A percentile compares a stretch with the other conserved stretches of the same genome.
Evolutionary conservation across 768 basidiomycete species (phyloP).

Genomic region (Gautieria morchelliformis): DNA sequence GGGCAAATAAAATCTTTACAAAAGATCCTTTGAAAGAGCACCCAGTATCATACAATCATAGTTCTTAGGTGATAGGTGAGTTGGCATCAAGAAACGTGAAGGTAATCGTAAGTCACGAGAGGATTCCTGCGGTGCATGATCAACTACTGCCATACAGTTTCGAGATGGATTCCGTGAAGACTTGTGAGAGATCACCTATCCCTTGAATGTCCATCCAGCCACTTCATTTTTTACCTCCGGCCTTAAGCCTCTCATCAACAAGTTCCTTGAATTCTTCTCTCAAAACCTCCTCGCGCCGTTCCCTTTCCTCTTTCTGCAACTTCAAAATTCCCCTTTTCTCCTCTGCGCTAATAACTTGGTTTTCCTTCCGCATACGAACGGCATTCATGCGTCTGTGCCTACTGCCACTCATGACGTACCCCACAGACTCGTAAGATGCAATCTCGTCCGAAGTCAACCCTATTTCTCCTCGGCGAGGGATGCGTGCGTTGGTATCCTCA

Average conservation of each 20-base stretch:
- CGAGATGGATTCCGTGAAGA: too few relatives aligned
- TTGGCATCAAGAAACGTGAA: too few relatives aligned
- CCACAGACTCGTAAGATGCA: constrained; percentile 75
- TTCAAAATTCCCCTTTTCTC: constrained; percentile 96
- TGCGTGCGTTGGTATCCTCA: constrained; percentile 75
- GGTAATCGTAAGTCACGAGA: too few relatives aligned
- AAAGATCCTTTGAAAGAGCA: too few relatives aligned
- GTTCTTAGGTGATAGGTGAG: too few relatives aligned
- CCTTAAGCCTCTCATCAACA: constrained; percentile 66
- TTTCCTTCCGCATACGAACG: constrained; percentile 97
- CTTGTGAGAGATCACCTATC: too few relatives aligned
- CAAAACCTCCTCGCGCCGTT: constrained; percentile 81
- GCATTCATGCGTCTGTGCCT: constrained; percentile 97
- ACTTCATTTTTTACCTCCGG: constrained; percentile 7
- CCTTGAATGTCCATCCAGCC: neutral
- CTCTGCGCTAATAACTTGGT: constrained; percentile 98
- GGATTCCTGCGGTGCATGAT: too few relatives aligned
- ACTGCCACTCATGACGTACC: constrained; percentile 97
- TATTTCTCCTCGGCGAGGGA: constrained; percentile 98
- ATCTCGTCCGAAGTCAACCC: constrained; percentile 86
- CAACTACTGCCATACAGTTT: too few relatives aligned
- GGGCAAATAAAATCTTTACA: too few relatives aligned
- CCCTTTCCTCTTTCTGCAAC: constrained; percentile 88
- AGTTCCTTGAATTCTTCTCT: constrained; percentile 86
- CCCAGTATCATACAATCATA: too few relatives aligned